phyloP scores from a whole-genome alignment of 331 rosid genomes.

The Saraca asoca region DNA sequence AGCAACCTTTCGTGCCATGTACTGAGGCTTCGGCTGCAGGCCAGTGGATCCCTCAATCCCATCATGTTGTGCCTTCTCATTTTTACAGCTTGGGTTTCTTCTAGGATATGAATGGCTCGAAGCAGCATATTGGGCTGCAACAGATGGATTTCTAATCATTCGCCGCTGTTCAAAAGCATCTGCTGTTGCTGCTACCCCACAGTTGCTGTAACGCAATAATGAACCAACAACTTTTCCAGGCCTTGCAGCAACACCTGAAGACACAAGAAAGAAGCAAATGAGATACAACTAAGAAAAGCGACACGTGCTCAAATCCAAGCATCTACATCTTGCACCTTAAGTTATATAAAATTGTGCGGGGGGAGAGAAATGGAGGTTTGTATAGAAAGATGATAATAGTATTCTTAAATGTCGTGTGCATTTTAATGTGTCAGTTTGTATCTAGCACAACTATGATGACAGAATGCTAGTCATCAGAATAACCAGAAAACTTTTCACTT shows the following conservation, averaged over 20 bases:
- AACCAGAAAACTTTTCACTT: neutral
- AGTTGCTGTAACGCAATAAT: conserved; percentile 63
- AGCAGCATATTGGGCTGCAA: conserved; percentile 56
- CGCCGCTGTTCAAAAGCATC: conserved; percentile 70
- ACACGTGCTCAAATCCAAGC: conserved; percentile 5
- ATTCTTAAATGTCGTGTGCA: neutral
- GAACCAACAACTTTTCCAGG: conserved; percentile 80
- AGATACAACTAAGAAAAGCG: neutral
- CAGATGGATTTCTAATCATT: conserved; percentile 58
- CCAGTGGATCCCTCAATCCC: conserved; percentile 71
- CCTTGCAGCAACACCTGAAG: conserved; percentile 69
- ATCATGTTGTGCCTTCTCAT: conserved; percentile 65
- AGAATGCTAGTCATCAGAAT: neutral
- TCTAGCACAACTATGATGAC: neutral
- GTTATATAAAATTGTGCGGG: neutral
- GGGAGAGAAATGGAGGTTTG: no score
- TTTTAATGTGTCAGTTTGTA: neutral
- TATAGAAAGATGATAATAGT: neutral
- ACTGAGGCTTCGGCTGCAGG: conserved; percentile 77
- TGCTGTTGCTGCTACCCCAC: conserved; percentile 57
- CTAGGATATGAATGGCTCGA: conserved; percentile 70
- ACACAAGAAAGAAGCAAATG: neutral
- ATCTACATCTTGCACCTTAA: neutral
- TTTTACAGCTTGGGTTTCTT: conserved; percentile 74
- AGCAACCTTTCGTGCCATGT: conserved; percentile 73